Conservation (phyloP, 768 basidiomycete species). For the Agrocybe praecox region DNA sequence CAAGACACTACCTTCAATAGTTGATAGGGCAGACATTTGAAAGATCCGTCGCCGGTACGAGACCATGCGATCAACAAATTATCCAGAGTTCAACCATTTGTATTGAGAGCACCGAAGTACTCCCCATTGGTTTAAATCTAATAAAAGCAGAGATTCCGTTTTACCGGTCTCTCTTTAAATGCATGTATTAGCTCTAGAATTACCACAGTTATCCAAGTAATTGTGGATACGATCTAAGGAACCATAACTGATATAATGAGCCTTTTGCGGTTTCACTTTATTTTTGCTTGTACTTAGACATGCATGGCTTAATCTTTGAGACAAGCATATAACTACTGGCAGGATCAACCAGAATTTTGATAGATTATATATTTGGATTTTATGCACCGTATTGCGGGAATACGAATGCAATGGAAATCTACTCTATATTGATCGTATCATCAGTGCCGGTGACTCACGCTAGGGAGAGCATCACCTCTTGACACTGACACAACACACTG, state of each 20-base stretch:
- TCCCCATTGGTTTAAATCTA: slow-evolving; percentile 74
- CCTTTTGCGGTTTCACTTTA: slow-evolving; percentile 82
- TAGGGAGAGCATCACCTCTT: too few relatives aligned
- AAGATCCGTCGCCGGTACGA: slow-evolving; percentile 73
- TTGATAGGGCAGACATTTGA: slow-evolving; percentile 62
- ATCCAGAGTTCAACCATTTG: slow-evolving; percentile 82
- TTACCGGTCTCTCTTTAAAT: too few relatives aligned
- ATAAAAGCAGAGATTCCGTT: too few relatives aligned
- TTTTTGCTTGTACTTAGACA: slow-evolving; percentile 74
- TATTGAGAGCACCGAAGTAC: slow-evolving; percentile 58
- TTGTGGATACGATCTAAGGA: slow-evolving; percentile 76
- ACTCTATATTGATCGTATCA: too few relatives aligned
- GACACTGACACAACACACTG: too few relatives aligned
- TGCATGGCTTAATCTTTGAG: slow-evolving; percentile 86
- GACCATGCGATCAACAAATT: slow-evolving; percentile 73
- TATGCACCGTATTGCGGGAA: too few relatives aligned
- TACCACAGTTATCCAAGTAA: slow-evolving; percentile 83
- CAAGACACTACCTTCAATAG: slow-evolving; percentile 75
- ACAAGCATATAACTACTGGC: slow-evolving; percentile 86
- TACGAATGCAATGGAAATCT: not conserved
- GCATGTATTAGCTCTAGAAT: slow-evolving; percentile 81
- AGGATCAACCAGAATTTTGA: slow-evolving; percentile 84
- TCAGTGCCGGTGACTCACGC: too few relatives aligned
- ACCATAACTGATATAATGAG: slow-evolving; percentile 86
- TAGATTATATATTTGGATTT: too few relatives aligned